Evolutionary conservation across 371 early-diverging fungal genomes (phyloP).

Genomic region (Mortierella sp.): DNA sequence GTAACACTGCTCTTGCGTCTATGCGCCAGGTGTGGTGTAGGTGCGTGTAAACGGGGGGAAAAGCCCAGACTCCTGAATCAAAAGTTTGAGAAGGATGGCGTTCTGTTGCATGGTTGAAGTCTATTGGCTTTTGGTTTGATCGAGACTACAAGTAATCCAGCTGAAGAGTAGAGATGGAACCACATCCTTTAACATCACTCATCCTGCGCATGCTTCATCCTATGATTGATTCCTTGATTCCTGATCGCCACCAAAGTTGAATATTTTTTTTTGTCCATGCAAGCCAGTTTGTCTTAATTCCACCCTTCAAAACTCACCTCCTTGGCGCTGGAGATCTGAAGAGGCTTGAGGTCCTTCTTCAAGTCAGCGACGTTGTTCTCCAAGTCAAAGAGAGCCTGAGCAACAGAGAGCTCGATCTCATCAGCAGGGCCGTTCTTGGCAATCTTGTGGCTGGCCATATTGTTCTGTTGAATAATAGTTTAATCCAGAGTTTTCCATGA

Average conservation of each 20-base stretch:
- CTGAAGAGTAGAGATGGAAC: neutral
- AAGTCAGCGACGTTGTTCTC: conserved; percentile 95
- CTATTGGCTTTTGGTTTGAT: too few relatives aligned
- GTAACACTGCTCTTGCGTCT: neutral
- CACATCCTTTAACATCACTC: neutral
- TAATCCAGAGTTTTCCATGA: neutral
- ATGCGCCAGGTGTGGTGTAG: neutral
- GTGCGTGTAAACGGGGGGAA: neutral
- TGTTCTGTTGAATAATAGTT: conserved; percentile 21
- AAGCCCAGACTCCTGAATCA: neutral
- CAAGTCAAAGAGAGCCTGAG: conserved; percentile 95
- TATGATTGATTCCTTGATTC: conserved; percentile 1
- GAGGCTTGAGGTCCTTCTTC: conserved; percentile 94
- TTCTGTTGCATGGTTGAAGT: neutral
- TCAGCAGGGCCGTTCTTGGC: conserved; percentile 89
- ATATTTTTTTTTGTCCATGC: too few relatives aligned
- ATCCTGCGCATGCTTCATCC: neutral
- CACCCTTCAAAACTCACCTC: conserved; percentile 74
- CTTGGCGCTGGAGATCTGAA: conserved; percentile 95
- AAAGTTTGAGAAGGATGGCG: neutral
- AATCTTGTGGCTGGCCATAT: conserved; percentile 70
- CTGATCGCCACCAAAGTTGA: conserved; percentile 3
- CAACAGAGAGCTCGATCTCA: conserved; percentile 94
- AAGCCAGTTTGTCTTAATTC: neutral
- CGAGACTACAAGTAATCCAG: too few relatives aligned